phyloP scores from a whole-genome alignment of 257 asterid genomes.

The Lantana camara region DNA sequence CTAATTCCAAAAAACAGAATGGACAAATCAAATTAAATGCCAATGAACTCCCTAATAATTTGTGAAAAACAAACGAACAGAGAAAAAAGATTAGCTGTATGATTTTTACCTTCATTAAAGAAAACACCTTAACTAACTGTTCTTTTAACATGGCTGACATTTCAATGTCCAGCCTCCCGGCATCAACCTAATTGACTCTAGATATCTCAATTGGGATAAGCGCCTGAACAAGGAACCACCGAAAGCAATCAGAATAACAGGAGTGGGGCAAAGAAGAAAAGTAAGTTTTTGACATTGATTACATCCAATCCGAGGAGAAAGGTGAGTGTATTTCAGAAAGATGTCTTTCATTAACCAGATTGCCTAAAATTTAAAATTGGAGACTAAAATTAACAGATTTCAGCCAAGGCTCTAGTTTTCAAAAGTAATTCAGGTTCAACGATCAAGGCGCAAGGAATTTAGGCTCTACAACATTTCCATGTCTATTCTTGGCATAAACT shows the following conservation, averaged over 20 bases:
- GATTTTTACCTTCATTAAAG: too few relatives aligned
- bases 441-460: neutral
- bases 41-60: constrained; percentile 27
- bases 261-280: neutral
- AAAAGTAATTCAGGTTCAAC: constrained; percentile 10
- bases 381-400: too few relatives aligned
- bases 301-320: neutral
- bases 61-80: constrained; percentile 17
- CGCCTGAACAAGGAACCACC: constrained; percentile 45
- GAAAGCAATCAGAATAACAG: constrained; percentile 14
- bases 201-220: too few relatives aligned
- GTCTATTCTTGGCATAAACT: too few relatives aligned
- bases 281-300: too few relatives aligned
- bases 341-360: constrained; percentile 6
- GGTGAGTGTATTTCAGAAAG: neutral
- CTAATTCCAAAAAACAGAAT: too few relatives aligned
- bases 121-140: too few relatives aligned
- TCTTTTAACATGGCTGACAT: constrained; percentile 98
- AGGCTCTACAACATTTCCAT: neutral
- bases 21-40: constrained; percentile 63
- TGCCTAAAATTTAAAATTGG: constrained; percentile 5
- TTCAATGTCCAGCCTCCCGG: constrained; percentile 85
- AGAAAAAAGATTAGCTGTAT: constrained; percentile 21
- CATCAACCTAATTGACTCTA: constrained; percentile 91
- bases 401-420: neutral